phyloP scores from a whole-genome alignment of 139 green algal genomes.

The Pycnococcus provasolii region DNA sequence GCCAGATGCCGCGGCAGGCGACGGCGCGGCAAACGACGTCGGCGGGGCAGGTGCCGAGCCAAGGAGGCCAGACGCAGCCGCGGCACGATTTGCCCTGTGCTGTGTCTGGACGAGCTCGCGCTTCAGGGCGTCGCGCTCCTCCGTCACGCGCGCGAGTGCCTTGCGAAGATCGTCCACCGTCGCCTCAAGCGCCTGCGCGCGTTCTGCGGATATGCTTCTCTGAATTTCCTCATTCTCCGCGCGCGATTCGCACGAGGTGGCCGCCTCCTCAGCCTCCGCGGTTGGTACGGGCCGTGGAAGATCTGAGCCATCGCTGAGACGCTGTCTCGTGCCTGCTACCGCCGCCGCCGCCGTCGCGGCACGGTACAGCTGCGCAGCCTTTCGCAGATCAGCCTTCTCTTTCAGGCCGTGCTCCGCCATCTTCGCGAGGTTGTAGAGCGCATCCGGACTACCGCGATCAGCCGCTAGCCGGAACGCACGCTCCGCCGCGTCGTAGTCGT shows the following conservation, averaged over 20 bases:
- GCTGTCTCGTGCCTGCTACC: too few species aligned
- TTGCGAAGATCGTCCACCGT: background rate
- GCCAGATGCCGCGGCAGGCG: background rate
- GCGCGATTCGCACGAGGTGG: background rate
- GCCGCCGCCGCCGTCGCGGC: background rate
- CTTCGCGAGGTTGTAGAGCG: slow-evolving; percentile 2
- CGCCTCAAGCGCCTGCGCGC: too few species aligned
- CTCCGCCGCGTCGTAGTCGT: background rate
- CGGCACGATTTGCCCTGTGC: background rate
- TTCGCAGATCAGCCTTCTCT: background rate
- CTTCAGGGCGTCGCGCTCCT: background rate
- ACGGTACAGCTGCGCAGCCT: slow-evolving; percentile 1
- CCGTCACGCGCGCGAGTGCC: background rate
- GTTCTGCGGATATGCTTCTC: too few species aligned
- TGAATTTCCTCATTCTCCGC: background rate
- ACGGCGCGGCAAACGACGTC: background rate
- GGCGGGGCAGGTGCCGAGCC: background rate
- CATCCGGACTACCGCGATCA: slow-evolving; percentile 1
- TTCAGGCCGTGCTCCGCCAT: slow-evolving; percentile 3
- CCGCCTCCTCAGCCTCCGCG: background rate
- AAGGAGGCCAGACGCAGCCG: background rate
- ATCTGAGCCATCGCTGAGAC: too few species aligned
- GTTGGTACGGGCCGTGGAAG: too few species aligned
- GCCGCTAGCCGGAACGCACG: background rate
- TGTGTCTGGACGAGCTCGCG: background rate